Percentiles rank a stretch among this genome's conserved stretches.
phyloP scores from a whole-genome alignment of 179 eudicot species.

The Beta lomatogona region DNA sequence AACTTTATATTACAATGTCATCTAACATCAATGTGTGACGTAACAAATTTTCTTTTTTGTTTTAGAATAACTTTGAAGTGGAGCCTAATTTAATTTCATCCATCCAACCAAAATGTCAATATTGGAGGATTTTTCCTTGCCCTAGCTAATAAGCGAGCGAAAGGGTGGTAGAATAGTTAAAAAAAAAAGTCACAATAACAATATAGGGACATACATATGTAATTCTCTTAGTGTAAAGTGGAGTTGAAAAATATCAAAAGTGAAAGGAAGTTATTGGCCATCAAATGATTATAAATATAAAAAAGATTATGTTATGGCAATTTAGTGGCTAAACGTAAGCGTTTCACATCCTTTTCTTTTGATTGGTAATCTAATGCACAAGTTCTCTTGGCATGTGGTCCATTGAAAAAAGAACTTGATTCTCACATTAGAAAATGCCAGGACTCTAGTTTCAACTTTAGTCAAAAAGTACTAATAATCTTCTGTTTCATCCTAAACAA shows the following conservation, averaged over 20 bases:
- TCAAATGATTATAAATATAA: conserved; percentile 18
- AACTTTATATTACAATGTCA: neutral
- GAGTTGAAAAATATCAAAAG: neutral
- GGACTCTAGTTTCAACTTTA: conserved; percentile 1
- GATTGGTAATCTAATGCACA: neutral
- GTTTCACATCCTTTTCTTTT: conserved; percentile 12
- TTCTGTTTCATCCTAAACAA: neutral
- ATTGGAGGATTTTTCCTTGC: neutral
- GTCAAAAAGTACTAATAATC: neutral
- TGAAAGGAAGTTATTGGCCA: conserved; percentile 4
- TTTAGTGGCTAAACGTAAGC: conserved; percentile 17
- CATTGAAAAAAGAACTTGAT: conserved; percentile 6
- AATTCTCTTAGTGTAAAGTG: neutral
- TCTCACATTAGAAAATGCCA: neutral
- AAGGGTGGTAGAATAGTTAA: neutral
- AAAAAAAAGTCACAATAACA: neutral
- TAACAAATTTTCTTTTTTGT: neutral
- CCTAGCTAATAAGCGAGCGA: conserved; percentile 11
- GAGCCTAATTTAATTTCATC: conserved; percentile 13
- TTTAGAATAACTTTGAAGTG: neutral
- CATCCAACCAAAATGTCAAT: neutral
- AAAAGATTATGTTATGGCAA: neutral
- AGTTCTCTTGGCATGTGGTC: conserved; percentile 14
- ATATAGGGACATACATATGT: neutral
- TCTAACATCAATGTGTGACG: neutral